A percentile compares a stretch with the other conserved stretches of the same genome.
Evolutionary conservation across 2,329 filamentous ascomycete genomes (phyloP).

Genomic region (Apiospora aurea): DNA sequence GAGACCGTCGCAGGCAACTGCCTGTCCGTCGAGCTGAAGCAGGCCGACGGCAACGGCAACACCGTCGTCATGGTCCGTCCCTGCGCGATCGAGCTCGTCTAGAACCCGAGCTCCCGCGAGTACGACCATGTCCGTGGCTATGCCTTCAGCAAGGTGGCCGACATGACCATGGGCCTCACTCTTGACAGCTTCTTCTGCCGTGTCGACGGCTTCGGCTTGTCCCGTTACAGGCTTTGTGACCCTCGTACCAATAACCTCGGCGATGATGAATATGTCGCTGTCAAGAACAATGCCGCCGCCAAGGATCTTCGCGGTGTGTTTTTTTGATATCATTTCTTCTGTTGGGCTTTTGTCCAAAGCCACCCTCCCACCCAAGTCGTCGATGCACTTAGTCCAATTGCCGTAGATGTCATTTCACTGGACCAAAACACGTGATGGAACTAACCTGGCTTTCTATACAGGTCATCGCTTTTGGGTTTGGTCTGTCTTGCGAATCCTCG

Average conservation of each 20-base stretch:
- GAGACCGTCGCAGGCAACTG: not conserved
- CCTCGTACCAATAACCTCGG: too few relatives aligned
- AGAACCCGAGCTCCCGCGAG: not conserved
- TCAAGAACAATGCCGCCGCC: rapidly evolving
- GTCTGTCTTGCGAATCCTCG: not conserved
- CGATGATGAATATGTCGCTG: too few relatives aligned
- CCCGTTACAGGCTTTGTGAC: not conserved
- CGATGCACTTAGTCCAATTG: not conserved
- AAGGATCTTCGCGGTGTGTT: not conserved
- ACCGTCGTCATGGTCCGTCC: not conserved
- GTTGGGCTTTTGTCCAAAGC: not conserved
- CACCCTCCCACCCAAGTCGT: not conserved
- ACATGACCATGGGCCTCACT: not conserved
- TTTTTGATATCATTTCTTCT: not conserved
- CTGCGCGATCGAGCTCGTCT: not conserved
- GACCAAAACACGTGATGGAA: not conserved
- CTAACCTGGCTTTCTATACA: not conserved
- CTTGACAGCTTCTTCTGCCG: not conserved
- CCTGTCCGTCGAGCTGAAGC: not conserved
- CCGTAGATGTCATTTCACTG: not conserved
- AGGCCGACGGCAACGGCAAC: not conserved
- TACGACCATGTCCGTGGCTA: not conserved
- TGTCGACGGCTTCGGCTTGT: not conserved
- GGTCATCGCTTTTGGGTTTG: not conserved
- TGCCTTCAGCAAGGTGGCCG: not conserved